phyloP scores from a whole-genome alignment of 257 asterid genomes.

The Echites panduratus region DNA sequence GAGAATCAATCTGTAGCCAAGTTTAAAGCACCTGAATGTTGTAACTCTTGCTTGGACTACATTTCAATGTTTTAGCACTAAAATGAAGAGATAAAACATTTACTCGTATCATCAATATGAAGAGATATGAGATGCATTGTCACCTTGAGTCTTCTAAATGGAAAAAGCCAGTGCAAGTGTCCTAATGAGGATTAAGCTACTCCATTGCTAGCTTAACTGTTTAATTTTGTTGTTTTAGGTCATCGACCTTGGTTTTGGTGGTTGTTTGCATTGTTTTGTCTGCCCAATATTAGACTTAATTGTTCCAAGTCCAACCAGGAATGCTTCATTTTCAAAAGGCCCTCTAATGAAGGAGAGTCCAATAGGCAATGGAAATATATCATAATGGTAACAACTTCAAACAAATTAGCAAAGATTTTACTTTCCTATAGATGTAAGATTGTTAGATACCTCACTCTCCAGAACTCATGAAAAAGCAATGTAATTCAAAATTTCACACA shows the following conservation, averaged over 20 bases:
- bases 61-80: not conserved
- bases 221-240: not conserved
- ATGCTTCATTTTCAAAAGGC: not conserved
- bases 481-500: not conserved
- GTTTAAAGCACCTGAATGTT: not conserved
- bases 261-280: not conserved
- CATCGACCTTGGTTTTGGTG: not conserved
- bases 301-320: not conserved
- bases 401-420: not conserved
- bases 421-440: not conserved
- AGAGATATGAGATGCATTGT: not conserved
- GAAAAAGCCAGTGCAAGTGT: no score
- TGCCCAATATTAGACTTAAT: not conserved
- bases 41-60: not conserved
- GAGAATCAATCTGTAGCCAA: not conserved
- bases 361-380: not conserved
- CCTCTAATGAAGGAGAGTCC: not conserved
- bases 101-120: not conserved
- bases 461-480: no score
- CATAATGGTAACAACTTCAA: not conserved
- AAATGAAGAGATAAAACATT: not conserved
- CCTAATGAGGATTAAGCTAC: no score
- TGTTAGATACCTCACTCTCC: not conserved
- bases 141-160: not conserved
- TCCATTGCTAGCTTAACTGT: not conserved